phyloP scores from a whole-genome alignment of 108 stramenopile genomes.

The Cyclotella cryptica region DNA sequence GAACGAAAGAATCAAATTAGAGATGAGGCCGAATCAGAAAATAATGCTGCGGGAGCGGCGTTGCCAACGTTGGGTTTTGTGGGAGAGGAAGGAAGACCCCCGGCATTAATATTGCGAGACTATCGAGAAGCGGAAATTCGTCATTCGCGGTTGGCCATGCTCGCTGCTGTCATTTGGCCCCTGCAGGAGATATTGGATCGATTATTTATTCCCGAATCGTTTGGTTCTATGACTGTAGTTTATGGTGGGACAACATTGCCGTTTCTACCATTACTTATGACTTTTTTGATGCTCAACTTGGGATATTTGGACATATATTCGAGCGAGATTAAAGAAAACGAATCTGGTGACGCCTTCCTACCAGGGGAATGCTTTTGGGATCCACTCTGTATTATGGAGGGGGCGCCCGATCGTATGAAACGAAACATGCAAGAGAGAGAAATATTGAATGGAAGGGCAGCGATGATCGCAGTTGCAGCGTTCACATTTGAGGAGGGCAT shows the following conservation, averaged over 20 bases:
- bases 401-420: constrained; percentile 82
- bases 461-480: constrained; percentile 91
- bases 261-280: constrained; percentile 81
- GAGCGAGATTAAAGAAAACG: constrained; percentile 75
- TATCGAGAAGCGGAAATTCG: constrained; percentile 92
- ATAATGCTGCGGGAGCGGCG: constrained; percentile 34
- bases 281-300: constrained; percentile 77
- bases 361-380: constrained; percentile 93
- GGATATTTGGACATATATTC: constrained; percentile 89
- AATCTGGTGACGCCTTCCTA: constrained; percentile 82
- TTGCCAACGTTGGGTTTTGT: constrained; percentile 40
- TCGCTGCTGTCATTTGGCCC: constrained; percentile 88
- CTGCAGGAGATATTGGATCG: constrained; percentile 84
- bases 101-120: constrained; percentile 81
- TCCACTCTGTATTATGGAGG: constrained; percentile 79
- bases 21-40: constrained; percentile 22
- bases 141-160: constrained; percentile 91
- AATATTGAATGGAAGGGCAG: constrained; percentile 91
- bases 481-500: constrained; percentile 86
- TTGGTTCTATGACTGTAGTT: constrained; percentile 63
- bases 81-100: constrained; percentile 57
- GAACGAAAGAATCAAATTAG: constrained; percentile 38
- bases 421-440: constrained; percentile 92
- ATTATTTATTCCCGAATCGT: constrained; percentile 67
- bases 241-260: constrained; percentile 83